phyloP scores from a whole-genome alignment of 495 filamentous ascomycete species.

The Xylaria castorea region DNA sequence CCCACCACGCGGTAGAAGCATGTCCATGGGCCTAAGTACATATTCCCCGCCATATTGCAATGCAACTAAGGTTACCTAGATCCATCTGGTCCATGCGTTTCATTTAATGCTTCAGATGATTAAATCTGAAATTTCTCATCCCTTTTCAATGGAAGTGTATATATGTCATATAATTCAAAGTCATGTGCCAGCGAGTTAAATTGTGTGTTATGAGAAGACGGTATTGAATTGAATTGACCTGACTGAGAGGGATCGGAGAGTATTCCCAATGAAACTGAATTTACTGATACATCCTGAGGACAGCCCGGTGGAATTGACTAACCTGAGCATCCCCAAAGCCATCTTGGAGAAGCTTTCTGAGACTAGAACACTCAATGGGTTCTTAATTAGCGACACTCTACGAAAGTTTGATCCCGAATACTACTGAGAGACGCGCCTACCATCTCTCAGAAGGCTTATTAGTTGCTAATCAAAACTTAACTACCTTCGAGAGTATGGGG shows the following conservation, averaged over 20 bases:
- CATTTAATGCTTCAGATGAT: conserved; percentile 2
- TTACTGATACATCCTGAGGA: neutral
- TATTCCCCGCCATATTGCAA: neutral
- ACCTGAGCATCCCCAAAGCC: neutral
- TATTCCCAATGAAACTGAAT: neutral
- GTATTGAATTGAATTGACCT: neutral
- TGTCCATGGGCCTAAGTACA: neutral
- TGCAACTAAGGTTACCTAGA: too few species aligned
- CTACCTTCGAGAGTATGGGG: neutral
- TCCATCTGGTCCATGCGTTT: neutral
- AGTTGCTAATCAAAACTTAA: too few species aligned
- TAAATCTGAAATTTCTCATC: neutral
- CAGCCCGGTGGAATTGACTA: neutral
- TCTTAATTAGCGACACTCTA: neutral
- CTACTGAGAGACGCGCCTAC: neutral
- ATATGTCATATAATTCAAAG: neutral
- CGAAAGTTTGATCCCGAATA: neutral
- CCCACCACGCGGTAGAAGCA: too few species aligned
- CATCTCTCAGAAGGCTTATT: neutral
- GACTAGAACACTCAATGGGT: neutral
- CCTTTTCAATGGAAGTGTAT: neutral
- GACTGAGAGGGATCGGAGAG: neutral
- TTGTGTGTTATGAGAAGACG: neutral
- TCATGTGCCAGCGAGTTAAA: neutral
- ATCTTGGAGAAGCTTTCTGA: neutral